Evolutionary conservation across 1,284 basidiomycete genomes (phyloP).

Genomic region (Cryptococcus wingfieldii): DNA sequence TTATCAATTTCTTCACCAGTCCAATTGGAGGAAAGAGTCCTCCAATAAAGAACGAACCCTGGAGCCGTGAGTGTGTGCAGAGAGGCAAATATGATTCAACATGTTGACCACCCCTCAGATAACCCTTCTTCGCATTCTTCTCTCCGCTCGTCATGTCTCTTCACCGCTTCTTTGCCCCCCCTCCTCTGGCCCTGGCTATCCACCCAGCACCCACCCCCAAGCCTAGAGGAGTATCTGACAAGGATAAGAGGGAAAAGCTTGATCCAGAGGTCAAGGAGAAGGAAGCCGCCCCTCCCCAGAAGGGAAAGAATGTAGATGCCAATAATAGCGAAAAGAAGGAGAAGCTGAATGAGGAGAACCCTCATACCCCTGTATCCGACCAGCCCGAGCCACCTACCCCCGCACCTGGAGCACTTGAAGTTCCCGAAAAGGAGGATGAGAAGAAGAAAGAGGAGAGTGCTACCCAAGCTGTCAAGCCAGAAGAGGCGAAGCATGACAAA

Average conservation of each 20-base stretch:
- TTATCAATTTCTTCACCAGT: background rate
- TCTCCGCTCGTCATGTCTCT: conserved; percentile 27
- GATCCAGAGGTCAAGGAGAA: conserved; percentile 10
- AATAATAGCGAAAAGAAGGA: conserved; percentile 3
- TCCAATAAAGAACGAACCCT: too few species aligned
- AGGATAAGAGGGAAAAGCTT: conserved; percentile 4
- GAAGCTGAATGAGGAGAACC: conserved; percentile 4
- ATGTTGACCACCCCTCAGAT: too few species aligned
- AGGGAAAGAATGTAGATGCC: background rate
- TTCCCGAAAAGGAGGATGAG: background rate
- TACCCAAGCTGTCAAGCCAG: background rate
- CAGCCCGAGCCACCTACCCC: conserved; percentile 25
- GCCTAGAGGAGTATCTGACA: conserved; percentile 5
- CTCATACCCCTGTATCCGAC: conserved; percentile 17
- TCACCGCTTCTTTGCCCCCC: conserved; percentile 27
- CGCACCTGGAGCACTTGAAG: background rate
- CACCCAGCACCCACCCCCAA: conserved; percentile 28
- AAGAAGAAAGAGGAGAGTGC: background rate
- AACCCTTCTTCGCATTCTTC: too few species aligned
- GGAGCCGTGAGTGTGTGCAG: too few species aligned
- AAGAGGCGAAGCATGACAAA: background rate
- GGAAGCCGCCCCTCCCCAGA: background rate
- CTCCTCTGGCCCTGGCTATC: conserved; percentile 30
- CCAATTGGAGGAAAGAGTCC: too few species aligned
- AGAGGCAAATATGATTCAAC: too few species aligned